Percentiles rank a stretch among this genome's conserved stretches.
Evolutionary conservation across 768 basidiomycete genomes (phyloP).

Genomic region (Amanita inopinata): DNA sequence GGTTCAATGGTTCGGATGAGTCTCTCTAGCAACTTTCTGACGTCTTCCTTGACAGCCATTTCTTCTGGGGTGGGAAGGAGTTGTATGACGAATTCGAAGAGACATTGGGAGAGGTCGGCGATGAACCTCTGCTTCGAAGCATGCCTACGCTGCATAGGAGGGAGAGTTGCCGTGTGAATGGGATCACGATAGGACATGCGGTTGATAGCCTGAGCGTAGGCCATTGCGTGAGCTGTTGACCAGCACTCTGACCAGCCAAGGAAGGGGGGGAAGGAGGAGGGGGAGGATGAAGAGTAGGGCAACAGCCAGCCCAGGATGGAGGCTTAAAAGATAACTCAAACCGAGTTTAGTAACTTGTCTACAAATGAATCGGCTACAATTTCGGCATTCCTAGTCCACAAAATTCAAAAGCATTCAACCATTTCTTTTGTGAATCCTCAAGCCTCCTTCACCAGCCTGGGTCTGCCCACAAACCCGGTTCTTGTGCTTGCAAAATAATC

Average conservation of each 20-base stretch:
- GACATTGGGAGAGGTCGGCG: conserved; percentile 76
- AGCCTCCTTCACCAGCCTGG: no score
- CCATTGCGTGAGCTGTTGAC: conserved; percentile 3
- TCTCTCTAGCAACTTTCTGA: conserved; percentile 87
- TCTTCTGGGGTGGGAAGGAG: conserved; percentile 85
- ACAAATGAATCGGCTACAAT: no score
- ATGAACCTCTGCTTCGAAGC: conserved; percentile 55
- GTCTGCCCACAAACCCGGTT: no score
- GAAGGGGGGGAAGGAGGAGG: not conserved
- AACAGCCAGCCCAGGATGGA: conserved; percentile 7
- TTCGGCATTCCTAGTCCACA: no score
- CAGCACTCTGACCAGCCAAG: not conserved
- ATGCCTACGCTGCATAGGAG: conserved; percentile 20
- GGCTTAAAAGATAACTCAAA: not conserved
- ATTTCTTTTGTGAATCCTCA: no score
- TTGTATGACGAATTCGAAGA: conserved; percentile 91
- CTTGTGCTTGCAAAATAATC: no score
- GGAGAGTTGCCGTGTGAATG: not conserved
- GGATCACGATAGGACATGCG: conserved; percentile 3
- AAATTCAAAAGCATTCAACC: no score
- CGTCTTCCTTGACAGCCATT: conserved; percentile 91
- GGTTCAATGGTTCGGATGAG: conserved; percentile 95
- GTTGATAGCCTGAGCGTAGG: conserved; percentile 2
- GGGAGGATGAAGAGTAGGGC: not conserved
- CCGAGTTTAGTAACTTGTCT: conserved; percentile 2